phyloP scores from a whole-genome alignment of 2,329 filamentous ascomycete species.

The Phialophora macrospora region DNA sequence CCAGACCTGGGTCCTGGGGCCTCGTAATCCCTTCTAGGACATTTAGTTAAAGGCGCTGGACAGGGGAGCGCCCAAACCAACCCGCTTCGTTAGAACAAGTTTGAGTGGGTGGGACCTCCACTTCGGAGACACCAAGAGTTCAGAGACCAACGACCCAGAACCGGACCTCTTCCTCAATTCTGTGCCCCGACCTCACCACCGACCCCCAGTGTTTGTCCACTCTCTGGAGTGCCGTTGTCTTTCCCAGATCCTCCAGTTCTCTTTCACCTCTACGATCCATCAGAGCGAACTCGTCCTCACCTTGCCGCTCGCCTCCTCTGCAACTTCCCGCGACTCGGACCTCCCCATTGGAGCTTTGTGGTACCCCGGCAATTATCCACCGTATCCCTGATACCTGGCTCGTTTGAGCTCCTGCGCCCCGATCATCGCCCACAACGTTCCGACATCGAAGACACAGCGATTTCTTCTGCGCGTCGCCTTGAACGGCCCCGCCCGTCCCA shows the following conservation, averaged over 20 bases:
- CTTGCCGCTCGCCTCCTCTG: slow-evolving; percentile 9
- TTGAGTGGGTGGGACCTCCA: slow-evolving; percentile 3
- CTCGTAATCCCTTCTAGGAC: slow-evolving; percentile 11
- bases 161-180: slow-evolving; percentile 15
- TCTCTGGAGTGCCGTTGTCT: not conserved
- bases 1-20: not conserved
- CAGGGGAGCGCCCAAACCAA: slow-evolving; percentile 11
- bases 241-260: slow-evolving; percentile 7
- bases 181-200: slow-evolving; percentile 32
- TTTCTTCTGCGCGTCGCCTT: slow-evolving; percentile 31
- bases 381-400: slow-evolving; percentile 34
- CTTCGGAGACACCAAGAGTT: slow-evolving; percentile 5
- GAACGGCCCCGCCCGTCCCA: slow-evolving; percentile 28
- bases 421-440: slow-evolving; percentile 24
- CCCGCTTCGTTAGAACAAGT: slow-evolving; percentile 9
- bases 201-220: slow-evolving; percentile 4
- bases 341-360: slow-evolving; percentile 17
- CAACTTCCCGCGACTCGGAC: slow-evolving; percentile 14
- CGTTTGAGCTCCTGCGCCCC: slow-evolving; percentile 34
- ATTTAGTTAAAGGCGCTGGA: slow-evolving; percentile 9
- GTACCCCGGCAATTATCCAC: slow-evolving; percentile 18
- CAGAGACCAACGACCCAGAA: slow-evolving; percentile 3
- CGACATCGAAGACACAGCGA: slow-evolving; percentile 46
- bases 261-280: not conserved
- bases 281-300: not conserved